Evolutionary conservation across 2,329 filamentous ascomycete genomes (phyloP), one percentile per base, ranked within the genome.

Genomic region (Ophiostoma novo-ulmi): DNA sequence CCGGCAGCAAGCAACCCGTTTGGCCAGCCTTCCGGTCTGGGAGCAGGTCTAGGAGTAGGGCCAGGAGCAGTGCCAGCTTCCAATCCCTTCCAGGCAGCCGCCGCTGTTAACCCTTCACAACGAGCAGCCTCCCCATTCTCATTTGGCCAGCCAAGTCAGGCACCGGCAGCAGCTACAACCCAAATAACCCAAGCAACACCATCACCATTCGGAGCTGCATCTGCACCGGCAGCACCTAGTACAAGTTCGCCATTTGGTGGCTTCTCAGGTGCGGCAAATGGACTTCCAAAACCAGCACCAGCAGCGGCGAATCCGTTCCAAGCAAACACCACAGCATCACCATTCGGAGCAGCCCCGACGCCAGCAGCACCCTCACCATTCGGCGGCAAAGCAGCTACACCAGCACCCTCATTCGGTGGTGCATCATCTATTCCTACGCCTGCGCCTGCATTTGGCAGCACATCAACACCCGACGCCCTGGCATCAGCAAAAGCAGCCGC

Each of bases 61-160:
- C 20, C 26, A 5, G 36, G 35, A 31, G 52, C 65, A 26, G 38
- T 48, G 5, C 36, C 44, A 35, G 36, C 36, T 11, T 8, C 39
- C 38, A 68, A 70, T 20, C 71, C 71, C 0, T 72, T 72, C 39
- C 69, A 70, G 17, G 67, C 71, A 17, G 71, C 52, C 8, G 44
- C 44, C 44, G 11, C 52, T 17, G 44, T 17, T 3, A 39, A 38
- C 20, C 35, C 48, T 26, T 10, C n/a, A 36, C 36, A 38, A 44
- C 17, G n/a, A 36, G 36, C 70, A 5, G 41, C 65, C 20, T 63
- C 69, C 1, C 66, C 31, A 3, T 68, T 70, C 63, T 61, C 44
- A n/a, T 70, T 71, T 65, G 70, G 70, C 20, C 38, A 64, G 65
- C 70, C 70, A 7, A 70, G 36, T 11, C 65, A 70, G 35, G 14